These are phyloP conservation scores for Nepenthes gracilis DNA, from an alignment of 148 eudicot genomes.

Conservation along the genomic window DNA sequence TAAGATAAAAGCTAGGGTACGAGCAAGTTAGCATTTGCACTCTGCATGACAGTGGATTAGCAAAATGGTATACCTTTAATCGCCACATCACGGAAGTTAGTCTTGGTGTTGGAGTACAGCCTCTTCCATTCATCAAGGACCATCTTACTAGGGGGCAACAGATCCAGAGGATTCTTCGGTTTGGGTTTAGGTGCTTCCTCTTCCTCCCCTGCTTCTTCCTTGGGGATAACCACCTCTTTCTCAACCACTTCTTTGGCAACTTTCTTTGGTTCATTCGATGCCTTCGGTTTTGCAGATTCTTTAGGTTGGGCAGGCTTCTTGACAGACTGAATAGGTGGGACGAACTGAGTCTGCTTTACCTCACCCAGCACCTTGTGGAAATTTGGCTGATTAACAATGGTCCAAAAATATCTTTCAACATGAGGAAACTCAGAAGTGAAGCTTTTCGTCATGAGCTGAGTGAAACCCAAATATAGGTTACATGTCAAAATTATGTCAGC, in stretches of 20 bases:
- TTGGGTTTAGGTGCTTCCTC: slow-evolving; percentile 82
- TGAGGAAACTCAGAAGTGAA: slow-evolving; percentile 73
- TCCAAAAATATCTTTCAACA: slow-evolving; percentile 80
- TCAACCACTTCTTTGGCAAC: neutral
- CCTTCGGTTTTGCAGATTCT: slow-evolving; percentile 23
- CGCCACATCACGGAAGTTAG: slow-evolving; percentile 84
- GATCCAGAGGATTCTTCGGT: slow-evolving; percentile 71
- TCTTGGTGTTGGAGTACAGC: slow-evolving; percentile 76
- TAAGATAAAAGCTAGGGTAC: neutral
- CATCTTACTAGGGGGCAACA: slow-evolving; percentile 78
- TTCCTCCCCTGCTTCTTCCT: slow-evolving; percentile 17
- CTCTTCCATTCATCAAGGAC: slow-evolving; percentile 86
- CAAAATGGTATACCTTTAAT: slow-evolving; percentile 37
- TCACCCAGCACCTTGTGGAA: slow-evolving; percentile 61
- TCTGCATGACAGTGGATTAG: neutral
- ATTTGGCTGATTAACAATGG: slow-evolving; percentile 65
- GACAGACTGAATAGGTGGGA: slow-evolving; percentile 32
- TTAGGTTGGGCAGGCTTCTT: slow-evolving; percentile 12
- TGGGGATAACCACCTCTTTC: neutral
- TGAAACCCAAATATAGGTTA: slow-evolving; percentile 42
- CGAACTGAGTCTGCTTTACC: slow-evolving; percentile 37
- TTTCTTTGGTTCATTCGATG: neutral
- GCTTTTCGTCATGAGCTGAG: slow-evolving; percentile 43
- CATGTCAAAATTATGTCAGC: slow-evolving; percentile 65
- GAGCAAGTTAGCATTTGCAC: neutral